These are phyloP conservation scores for Balamuthia mandrillaris DNA, from an alignment of 208 protist genomes.

Conservation along the genomic window DNA sequence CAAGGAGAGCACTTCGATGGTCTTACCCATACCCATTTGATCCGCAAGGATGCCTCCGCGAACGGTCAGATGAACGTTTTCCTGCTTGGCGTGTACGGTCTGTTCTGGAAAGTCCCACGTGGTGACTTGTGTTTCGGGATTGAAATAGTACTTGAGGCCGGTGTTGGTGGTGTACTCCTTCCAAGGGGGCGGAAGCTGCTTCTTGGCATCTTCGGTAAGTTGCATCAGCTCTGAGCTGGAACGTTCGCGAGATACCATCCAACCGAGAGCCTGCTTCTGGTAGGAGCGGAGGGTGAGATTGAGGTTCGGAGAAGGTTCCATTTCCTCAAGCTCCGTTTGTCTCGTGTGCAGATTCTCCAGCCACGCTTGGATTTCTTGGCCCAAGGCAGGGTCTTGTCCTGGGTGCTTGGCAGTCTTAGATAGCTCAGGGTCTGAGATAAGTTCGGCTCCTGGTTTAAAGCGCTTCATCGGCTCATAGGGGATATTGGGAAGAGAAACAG, in stretches of 20 bases:
- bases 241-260: constrained; percentile 62
- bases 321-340: constrained; percentile 17
- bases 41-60: constrained; percentile 57
- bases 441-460: too few species aligned
- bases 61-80: too few species aligned
- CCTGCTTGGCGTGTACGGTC: constrained; percentile 5
- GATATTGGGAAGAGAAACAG: not conserved
- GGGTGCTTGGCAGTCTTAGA: too few species aligned
- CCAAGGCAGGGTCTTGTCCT: too few species aligned
- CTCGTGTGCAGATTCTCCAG: not conserved
- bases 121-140: constrained; percentile 12
- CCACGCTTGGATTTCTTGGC: not conserved
- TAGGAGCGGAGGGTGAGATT: constrained; percentile 53
- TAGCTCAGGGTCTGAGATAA: too few species aligned
- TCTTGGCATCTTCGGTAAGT: not conserved
- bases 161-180: constrained; percentile 37
- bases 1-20: constrained; percentile 52
- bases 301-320: constrained; percentile 44
- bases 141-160: constrained; percentile 29
- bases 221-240: constrained; percentile 12
- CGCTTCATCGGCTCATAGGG: not conserved
- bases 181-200: not conserved
- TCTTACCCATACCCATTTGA: constrained; percentile 67
- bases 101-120: constrained; percentile 28
- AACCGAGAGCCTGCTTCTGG: constrained; percentile 62